These are phyloP conservation scores for Hirschioporus abietinus DNA, from an alignment of 768 basidiomycete species.

Conservation along the genomic window DNA sequence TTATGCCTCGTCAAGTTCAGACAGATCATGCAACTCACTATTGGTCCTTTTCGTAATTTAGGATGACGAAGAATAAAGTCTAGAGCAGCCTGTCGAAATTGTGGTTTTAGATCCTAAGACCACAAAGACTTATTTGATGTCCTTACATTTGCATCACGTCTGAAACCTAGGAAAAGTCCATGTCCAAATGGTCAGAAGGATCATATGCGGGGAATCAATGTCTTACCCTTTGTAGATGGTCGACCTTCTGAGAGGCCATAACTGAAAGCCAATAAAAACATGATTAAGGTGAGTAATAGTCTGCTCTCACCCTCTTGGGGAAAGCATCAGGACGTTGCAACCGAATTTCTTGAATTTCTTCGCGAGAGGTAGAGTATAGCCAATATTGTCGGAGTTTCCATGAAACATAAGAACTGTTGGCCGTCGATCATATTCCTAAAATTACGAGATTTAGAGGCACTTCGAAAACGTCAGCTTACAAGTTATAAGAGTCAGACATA, in stretches of 20 bases:
- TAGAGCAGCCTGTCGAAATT: slow-evolving; percentile 58
- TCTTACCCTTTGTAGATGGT: slow-evolving; percentile 75
- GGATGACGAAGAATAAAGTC: slow-evolving; percentile 69
- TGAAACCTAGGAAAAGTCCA: background rate
- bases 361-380: slow-evolving; percentile 87
- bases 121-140: background rate
- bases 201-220: background rate
- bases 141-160: background rate
- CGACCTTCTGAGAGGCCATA: slow-evolving; percentile 87
- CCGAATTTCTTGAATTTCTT: slow-evolving; percentile 76
- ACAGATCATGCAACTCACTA: slow-evolving; percentile 39
- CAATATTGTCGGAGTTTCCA: slow-evolving; percentile 82
- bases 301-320: slow-evolving; percentile 74
- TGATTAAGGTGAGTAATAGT: background rate
- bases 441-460: background rate
- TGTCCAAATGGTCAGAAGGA: background rate
- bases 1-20: background rate
- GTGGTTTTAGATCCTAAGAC: background rate
- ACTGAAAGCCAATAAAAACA: slow-evolving; percentile 29
- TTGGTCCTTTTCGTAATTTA: slow-evolving; percentile 53
- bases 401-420: slow-evolving; percentile 94
- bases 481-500: background rate
- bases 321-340: slow-evolving; percentile 92
- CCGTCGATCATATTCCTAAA: slow-evolving; percentile 35
- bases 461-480: background rate